Evolutionary conservation across 495 filamentous ascomycete genomes (phyloP), one percentile per base, ranked within the genome.

Genomic region (Achaetomiella virescens): DNA sequence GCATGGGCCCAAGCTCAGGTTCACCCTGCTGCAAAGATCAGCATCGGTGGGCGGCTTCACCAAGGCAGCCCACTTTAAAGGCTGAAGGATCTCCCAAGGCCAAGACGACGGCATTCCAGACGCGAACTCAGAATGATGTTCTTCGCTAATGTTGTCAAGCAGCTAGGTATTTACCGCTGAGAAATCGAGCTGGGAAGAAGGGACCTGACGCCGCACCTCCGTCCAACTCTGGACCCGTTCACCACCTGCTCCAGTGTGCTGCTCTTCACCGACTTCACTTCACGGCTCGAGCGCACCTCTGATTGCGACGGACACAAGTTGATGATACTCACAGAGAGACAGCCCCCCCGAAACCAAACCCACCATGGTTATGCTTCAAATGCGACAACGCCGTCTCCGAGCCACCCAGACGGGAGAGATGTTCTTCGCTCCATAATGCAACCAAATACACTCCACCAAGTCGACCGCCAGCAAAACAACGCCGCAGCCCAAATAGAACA

Each of bases 1-100:
- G 57, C 50, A 22, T 11, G 33, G 51, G 57, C 40, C 52, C 57
- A 54, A 60, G 51, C 57, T 59, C 51, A 49, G 7, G 3, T 8
- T 7, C 35, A 15, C 7, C 10, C 4, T 7, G 17, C 49, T 42
- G 24, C 4, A 10, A 12, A 1, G 50, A 43, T 43, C 37, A 27
- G 50, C 25, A 31, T 24, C 50, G 25, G 25, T 43, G 38, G 6
- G 20, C 33, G 11, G 14, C 47, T 14, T 21, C 2, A 29, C 37
- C 36, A 36, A 37, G 18, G 17, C 2, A 20, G 41, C 41, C 41
- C 41, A 43, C 21, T 24, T n/a, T 29, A 4, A 29, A 24, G 6
- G 10, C 29, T 17, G n/a, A 15, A 38, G 5, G 36, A 9, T 31
- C 9, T 31, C 9, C 27, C 9, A 9, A n/a, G 5, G 9, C 9